A percentile compares a stretch with the other conserved stretches of the same genome.
Conservation (phyloP, 148 eudicot species). For the Rhododendron vialii region DNA sequence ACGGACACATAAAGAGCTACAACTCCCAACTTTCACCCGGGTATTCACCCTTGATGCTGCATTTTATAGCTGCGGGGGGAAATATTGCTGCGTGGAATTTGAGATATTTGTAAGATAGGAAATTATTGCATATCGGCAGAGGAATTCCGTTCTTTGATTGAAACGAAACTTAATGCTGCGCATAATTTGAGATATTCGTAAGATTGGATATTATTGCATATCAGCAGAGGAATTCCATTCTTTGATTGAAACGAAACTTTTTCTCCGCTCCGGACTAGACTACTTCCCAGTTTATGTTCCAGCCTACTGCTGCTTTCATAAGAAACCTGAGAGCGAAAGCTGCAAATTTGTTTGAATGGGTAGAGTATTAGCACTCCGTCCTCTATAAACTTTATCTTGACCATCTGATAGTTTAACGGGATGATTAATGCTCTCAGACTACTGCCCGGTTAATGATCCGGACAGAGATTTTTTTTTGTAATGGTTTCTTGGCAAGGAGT, state of each 20-base stretch:
- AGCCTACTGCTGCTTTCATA: too few relatives aligned
- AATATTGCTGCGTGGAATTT: too few relatives aligned
- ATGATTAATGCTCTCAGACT: not conserved
- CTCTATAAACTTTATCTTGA: not conserved
- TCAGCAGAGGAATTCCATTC: too few relatives aligned
- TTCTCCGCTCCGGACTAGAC: not conserved
- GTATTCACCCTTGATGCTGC: not conserved
- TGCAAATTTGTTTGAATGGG: not conserved
- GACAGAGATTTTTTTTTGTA: too few relatives aligned
- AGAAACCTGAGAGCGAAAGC: not conserved
- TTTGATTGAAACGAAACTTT: too few relatives aligned
- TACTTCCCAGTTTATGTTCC: not conserved
- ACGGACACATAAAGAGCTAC: not conserved
- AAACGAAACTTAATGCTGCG: too few relatives aligned
- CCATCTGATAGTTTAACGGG: not conserved
- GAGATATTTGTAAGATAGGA: too few relatives aligned
- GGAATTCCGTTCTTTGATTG: not conserved
- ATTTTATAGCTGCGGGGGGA: not conserved
- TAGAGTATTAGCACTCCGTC: not conserved
- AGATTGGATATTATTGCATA: too few relatives aligned
- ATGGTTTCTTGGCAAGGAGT: not conserved
- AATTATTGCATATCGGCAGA: not conserved
- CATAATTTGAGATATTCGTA: too few relatives aligned
- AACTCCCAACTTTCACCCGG: not conserved
- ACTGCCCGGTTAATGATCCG: too few relatives aligned